Evolutionary conservation across 2,329 filamentous ascomycete species (phyloP).

Genomic region (Ceratocystis variospora): DNA sequence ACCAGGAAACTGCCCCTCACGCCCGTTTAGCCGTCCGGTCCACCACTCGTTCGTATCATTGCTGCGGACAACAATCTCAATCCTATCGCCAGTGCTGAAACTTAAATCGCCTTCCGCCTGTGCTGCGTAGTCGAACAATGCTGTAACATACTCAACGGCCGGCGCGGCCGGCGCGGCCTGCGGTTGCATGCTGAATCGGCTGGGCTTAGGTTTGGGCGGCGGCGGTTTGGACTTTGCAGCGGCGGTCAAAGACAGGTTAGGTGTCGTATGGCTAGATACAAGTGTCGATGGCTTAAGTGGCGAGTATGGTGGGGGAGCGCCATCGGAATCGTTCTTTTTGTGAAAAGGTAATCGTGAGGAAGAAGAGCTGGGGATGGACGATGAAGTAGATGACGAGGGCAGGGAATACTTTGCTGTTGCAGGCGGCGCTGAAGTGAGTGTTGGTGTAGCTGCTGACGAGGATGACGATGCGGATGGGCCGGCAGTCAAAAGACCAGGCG

Average conservation of each 20-base stretch:
- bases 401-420: constrained; percentile 20
- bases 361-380: constrained; percentile 10
- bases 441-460: constrained; percentile 18
- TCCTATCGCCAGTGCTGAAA: constrained; percentile 75
- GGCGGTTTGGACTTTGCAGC: constrained; percentile 53
- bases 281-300: constrained; percentile 25
- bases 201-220: constrained; percentile 67
- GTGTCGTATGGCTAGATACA: constrained; percentile 24
- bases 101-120: constrained; percentile 89
- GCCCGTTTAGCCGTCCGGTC: constrained; percentile 66
- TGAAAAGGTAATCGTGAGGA: constrained; percentile 24
- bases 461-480: constrained; percentile 27
- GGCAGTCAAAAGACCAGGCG: constrained; percentile 38
- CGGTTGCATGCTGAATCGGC: constrained; percentile 43
- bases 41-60: constrained; percentile 96
- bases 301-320: constrained; percentile 61
- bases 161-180: constrained; percentile 43
- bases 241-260: constrained; percentile 34
- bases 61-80: constrained; percentile 76
- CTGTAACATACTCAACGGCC: constrained; percentile 65
- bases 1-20: constrained; percentile 92
- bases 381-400: constrained; percentile 24
- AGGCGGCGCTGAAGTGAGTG: constrained; percentile 18
- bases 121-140: constrained; percentile 90
- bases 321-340: constrained; percentile 27